These are phyloP conservation scores for Malassezia yamatoensis DNA, from an alignment of 1,284 basidiomycete species.

Conservation along the genomic window DNA sequence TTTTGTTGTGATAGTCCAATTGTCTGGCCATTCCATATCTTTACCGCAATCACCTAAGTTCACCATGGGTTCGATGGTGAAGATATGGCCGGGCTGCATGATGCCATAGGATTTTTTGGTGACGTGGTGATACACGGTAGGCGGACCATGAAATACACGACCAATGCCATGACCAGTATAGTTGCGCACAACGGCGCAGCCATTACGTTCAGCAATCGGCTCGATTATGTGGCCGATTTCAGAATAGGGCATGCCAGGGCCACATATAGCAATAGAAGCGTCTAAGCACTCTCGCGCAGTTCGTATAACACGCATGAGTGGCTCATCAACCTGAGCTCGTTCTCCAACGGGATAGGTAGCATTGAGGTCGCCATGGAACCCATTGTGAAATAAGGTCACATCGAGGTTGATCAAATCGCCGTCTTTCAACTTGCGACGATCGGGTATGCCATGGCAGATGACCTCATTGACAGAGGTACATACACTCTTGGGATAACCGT, in stretches of 20 bases:
- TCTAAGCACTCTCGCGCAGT: conserved; percentile 54
- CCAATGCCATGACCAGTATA: conserved; percentile 83
- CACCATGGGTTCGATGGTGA: conserved; percentile 46
- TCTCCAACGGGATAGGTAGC: conserved; percentile 41
- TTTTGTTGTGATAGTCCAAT: conserved; percentile 43
- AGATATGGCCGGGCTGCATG: conserved; percentile 40
- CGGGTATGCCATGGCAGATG: conserved; percentile 71
- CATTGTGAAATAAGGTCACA: conserved; percentile 54
- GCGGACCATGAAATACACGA: conserved; percentile 65
- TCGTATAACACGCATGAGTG: conserved; percentile 35
- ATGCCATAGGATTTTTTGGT: conserved; percentile 45
- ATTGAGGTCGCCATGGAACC: conserved; percentile 46
- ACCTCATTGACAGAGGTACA: conserved; percentile 91
- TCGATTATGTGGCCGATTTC: conserved; percentile 69
- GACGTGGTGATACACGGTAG: conserved; percentile 67
- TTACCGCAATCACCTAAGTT: conserved; percentile 35
- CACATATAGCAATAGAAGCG: conserved; percentile 64
- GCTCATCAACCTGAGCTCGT: conserved; percentile 29
- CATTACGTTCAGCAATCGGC: conserved; percentile 49
- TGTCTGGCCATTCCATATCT: conserved; percentile 45
- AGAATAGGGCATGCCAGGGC: conserved; percentile 63
- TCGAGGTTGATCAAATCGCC: conserved; percentile 50
- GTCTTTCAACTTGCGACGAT: conserved; percentile 35
- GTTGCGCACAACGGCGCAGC: conserved; percentile 61
- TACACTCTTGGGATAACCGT: conserved; percentile 83